Evolutionary conservation across 306 rosid species (phyloP), one percentile per base, ranked within the genome.

Genomic region (Fragaria vesca): DNA sequence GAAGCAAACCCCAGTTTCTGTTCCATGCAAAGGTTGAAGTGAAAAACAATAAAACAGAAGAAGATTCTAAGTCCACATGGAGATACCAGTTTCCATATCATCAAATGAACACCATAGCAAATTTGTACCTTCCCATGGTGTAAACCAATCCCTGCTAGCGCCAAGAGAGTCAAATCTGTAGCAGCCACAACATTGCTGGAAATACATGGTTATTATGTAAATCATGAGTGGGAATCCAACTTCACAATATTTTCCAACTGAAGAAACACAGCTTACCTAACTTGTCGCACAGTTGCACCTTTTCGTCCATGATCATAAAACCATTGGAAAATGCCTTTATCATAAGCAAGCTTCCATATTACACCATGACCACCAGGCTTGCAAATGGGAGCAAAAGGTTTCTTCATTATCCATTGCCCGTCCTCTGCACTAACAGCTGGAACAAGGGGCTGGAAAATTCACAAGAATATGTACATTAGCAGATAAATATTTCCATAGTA

Each of bases 291-390:
- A 40, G 96, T 93, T 62, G 94, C 97, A 78, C 97, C 97, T 89
- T 90, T 91, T 84, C 98, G 89, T 85, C 98, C 96, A 67, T 91
- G 93, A 67, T 68, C 78, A 82, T 80, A 87, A 91, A 95, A 95
- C 98, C 97, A 95, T 77, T 90, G 86, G 80, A 93, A 95, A 80
- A 95, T 76, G 76, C 99, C 99, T 78, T 86, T 93, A 75, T 95
- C 98, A 73, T 87, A 81, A 40, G 98, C 97, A 85, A 95, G 97
- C 83, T 93, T 95, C 99, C 98, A 95, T 83, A 95, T 88, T 66
- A 90, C 98, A 78, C 98, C 97, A 78, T 93, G 99, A 76, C 99
- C 99, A 83, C 99, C 89, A 57, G 99, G 99, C 88, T 95, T 95
- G 88, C 97, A 85, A 79, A 95, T 69, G 38, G 93, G 97, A 66